A percentile compares a stretch with the other conserved stretches of the same genome.
Evolutionary conservation across 2,329 filamentous ascomycete species (phyloP).

Genomic region (Stagonosporopsis vannaccii): DNA sequence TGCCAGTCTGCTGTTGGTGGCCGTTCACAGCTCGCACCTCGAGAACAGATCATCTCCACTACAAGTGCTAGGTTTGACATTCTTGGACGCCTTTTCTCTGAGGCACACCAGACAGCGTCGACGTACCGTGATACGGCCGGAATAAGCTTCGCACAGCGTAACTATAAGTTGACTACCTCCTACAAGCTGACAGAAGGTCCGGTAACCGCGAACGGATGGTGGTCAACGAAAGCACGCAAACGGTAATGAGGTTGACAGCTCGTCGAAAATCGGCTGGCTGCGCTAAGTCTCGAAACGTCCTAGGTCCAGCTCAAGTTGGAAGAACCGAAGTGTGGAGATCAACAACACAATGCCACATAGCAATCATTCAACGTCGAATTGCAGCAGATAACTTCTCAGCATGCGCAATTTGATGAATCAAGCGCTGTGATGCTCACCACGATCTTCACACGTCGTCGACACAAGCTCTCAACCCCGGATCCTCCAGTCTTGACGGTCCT

Average conservation of each 20-base stretch:
- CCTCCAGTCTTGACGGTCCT: conserved; percentile 10
- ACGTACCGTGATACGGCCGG: conserved; percentile 1
- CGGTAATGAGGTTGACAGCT: background rate
- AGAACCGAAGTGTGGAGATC: background rate
- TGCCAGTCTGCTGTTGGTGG: background rate
- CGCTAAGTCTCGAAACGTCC: background rate
- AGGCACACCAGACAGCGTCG: background rate
- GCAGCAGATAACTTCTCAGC: background rate
- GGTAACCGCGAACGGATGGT: conserved; percentile 1
- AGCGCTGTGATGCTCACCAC: background rate
- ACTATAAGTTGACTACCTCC: conserved; percentile 1
- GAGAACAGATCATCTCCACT: background rate
- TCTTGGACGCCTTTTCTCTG: background rate
- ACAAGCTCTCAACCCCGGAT: conserved; percentile 20
- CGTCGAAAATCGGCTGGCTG: background rate
- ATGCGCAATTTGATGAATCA: background rate
- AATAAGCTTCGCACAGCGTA: background rate
- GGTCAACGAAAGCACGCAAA: background rate
- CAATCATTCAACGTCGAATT: background rate
- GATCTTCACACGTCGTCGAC: conserved; percentile 12
- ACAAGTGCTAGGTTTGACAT: background rate
- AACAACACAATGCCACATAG: background rate
- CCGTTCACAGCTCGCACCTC: background rate
- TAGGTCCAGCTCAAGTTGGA: background rate
- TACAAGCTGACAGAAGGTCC: background rate